phyloP scores from a whole-genome alignment of 768 basidiomycete genomes.

The Polyporus arcularius region DNA sequence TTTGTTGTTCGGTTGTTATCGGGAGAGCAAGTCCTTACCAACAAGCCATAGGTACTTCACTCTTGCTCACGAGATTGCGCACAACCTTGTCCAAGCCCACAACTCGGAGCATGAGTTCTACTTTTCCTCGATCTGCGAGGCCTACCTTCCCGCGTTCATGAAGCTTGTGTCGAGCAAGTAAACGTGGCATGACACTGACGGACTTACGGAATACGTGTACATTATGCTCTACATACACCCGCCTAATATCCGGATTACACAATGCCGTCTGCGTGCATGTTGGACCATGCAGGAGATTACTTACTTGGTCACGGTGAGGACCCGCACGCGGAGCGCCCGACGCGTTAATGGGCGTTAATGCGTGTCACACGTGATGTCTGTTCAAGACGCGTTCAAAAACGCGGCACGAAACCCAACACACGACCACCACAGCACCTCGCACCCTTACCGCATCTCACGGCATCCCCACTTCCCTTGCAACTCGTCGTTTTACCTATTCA shows the following conservation, averaged over 20 bases:
- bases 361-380: constrained; percentile 18
- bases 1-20: background rate
- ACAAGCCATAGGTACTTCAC: constrained; percentile 74
- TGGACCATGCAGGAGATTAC: no score
- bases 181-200: background rate
- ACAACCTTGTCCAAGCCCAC: constrained; percentile 85
- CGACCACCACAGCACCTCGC: constrained; percentile 11
- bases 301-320: no score
- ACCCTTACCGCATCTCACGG: background rate
- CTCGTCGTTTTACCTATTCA: background rate
- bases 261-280: background rate
- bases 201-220: background rate
- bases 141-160: constrained; percentile 38
- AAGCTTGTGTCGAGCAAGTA: constrained; percentile 8
- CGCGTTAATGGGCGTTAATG: background rate
- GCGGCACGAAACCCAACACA: constrained; percentile 20
- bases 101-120: constrained; percentile 95
- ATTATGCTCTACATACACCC: background rate
- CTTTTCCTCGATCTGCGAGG: constrained; percentile 88
- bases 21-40: background rate
- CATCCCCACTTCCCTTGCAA: background rate
- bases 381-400: constrained; percentile 26
- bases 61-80: constrained; percentile 90
- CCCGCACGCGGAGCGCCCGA: background rate
- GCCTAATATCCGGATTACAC: background rate